Evolutionary conservation across 148 eudicot genomes (phyloP), one percentile per base, ranked within the genome.

Genomic region (Diospyros kaki): DNA sequence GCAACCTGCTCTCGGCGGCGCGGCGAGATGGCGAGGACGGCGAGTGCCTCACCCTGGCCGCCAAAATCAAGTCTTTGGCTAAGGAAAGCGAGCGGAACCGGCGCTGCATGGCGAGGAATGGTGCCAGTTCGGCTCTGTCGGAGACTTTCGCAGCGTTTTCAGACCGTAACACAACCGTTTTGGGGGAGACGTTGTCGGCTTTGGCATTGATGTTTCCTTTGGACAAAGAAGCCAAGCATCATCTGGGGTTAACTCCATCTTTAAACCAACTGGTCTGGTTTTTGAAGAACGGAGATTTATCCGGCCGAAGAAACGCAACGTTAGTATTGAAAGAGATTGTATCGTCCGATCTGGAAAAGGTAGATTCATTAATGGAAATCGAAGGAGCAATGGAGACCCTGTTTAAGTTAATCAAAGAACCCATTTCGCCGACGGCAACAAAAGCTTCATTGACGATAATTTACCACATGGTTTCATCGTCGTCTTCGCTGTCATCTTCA

Each of bases 71-170:
- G 55, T 68, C n/a, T 14, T 73, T 79, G 59, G 83, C 76, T 8
- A 86, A 76, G 45, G 98, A 90, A 58, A 90, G 91, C 66, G 93
- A 90, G 38, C 67, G 91, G 50, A 93, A 87, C 71, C 84, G 74
- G 75, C 77, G 77, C 63, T 80, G 88, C 72, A 59, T 93, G 65
- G 56, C 81, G 17, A 79, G 61, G 0, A 80, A 84, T 55, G 88
- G 90, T 1, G 69, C 85, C 2, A 75, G 78, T 5, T 28, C 41
- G 2, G 82, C 76, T 1, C 77, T 93, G 1, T 78, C 88, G 0
- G 63, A 73, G 2, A 70, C 75, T 2, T 89, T 93, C 54, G 80
- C 82, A 51, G 69, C 80, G 3, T 83, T 86, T 28, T 71, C 89
- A 2, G 83, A 71, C 5, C 9, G 54, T 15, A 83, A 78, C 17